A percentile compares a stretch with the other conserved stretches of the same genome.
These are phyloP conservation scores for Dalbergia cultrata DNA, from an alignment of 306 rosid genomes.

Conservation along the genomic window DNA sequence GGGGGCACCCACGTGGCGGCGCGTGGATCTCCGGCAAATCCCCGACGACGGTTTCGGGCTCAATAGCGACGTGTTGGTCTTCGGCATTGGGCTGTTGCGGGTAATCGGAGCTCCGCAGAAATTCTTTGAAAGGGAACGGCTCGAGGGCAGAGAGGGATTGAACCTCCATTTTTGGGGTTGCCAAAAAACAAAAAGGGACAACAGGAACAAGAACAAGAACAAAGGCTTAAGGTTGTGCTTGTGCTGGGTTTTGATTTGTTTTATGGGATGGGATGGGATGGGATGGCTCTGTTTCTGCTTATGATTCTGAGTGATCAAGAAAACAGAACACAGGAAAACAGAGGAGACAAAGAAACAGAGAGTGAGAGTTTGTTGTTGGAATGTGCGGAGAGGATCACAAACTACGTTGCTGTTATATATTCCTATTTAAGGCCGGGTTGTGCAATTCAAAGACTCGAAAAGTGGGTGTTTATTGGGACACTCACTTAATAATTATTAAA, in stretches of 20 bases:
- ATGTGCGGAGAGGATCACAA: neutral
- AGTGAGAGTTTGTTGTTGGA: neutral
- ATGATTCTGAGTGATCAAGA: neutral
- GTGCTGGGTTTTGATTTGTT: neutral
- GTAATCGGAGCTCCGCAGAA: neutral
- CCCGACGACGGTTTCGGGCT: neutral
- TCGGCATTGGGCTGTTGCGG: neutral
- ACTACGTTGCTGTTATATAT: neutral
- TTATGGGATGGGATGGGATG: too few species aligned
- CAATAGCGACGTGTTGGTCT: too few species aligned
- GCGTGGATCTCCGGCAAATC: neutral
- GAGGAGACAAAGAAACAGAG: neutral
- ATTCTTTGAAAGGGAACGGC: neutral
- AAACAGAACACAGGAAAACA: too few species aligned
- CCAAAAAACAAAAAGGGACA: too few species aligned
- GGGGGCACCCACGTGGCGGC: slow-evolving; percentile 28
- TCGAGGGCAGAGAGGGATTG: neutral
- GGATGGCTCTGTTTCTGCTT: neutral
- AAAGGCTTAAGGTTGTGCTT: too few species aligned
- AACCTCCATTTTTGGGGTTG: neutral
- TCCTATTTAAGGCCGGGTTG: neutral
- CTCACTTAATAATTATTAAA: too few species aligned
- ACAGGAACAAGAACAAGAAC: too few species aligned
- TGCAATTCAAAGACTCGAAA: too few species aligned
- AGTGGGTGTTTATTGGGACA: too few species aligned